A percentile compares a stretch with the other conserved stretches of the same genome.
Conservation (phyloP, 371 early-diverging fungal species). For the Phascolomyces articulosus region DNA sequence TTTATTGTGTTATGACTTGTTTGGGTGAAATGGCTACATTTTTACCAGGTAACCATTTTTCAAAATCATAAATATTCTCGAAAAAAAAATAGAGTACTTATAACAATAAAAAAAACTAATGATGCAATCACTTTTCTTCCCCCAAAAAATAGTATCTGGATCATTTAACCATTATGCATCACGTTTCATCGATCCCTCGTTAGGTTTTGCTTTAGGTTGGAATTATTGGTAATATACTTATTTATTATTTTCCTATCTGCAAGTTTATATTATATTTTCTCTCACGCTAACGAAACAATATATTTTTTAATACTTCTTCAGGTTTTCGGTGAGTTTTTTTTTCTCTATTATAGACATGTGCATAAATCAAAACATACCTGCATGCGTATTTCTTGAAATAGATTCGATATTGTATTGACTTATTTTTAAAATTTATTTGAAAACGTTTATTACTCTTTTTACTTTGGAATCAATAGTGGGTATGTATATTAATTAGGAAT, state of each 20-base stretch:
- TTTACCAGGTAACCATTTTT: conserved; percentile 62
- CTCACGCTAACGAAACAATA: no score
- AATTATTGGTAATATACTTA: conserved; percentile 67
- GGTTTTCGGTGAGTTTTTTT: conserved; percentile 30
- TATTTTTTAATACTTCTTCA: no score
- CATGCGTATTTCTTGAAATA: neutral
- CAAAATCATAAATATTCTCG: no score
- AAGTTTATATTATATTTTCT: no score
- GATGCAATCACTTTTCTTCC: no score
- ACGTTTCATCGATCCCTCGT: conserved; percentile 81
- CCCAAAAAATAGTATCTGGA: conserved; percentile 59
- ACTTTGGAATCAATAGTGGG: neutral
- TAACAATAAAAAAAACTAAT: no score
- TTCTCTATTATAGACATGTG: no score
- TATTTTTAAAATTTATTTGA: no score
- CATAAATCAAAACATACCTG: neutral
- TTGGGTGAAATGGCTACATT: conserved; percentile 86
- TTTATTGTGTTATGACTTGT: conserved; percentile 75
- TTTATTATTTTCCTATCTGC: neutral
- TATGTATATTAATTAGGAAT: neutral
- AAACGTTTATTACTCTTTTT: no score
- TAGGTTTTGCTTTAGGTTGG: conserved; percentile 86
- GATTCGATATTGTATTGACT: no score
- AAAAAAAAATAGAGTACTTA: no score
- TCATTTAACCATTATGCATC: conserved; percentile 86